Evolutionary conservation across 805 yeast species (phyloP), one percentile per base, ranked within the genome.

Genomic region (Monosporozyma unispora): DNA sequence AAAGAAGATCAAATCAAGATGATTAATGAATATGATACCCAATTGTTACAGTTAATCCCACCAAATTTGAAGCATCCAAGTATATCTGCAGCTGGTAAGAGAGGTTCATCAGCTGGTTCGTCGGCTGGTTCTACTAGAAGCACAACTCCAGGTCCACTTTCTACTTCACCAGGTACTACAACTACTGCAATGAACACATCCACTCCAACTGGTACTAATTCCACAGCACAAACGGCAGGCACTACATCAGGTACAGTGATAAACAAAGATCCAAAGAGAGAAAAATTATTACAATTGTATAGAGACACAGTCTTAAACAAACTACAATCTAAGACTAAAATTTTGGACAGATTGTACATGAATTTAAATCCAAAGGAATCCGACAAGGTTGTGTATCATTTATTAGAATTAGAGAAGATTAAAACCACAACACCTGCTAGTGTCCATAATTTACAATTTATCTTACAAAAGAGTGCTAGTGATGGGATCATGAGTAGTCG

Each of bases 261-360:
- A 1, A 44, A 40, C 25, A 51, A 54, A n/a, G 66, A 62, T 33
- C 64, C 65, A 2, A 61, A 56, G 49, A 51, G 63, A 41, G 65
- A 61, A 49, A 62, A 62, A 47, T 50, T 64, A 21, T 50, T 64
- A 31, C 63, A 58, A 38, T 49, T 64, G 21, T 64, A 63, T 50
- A 53, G 68, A 18, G 68, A 64, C 47, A 64, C 68, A 11, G 62
- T 64, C 25, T 45, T 64, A 45, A 64, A 64, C 54, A 63, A 61
- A 47, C 52, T 64, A 40, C 64, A 61, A 47, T 55, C 61, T 18
- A 60, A 60, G 51, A 56, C 53, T 38, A 55, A 51, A 27, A 53
- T 54, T 8, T 49, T 59, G 29, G 61, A 57, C 28, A 52, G 55
- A 33, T 46, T 62, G 18, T 62, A 57, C 47, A 46, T 47, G 16